Evolutionary conservation across 768 basidiomycete species (phyloP).

Genomic region (Rhodotorula graminis): DNA sequence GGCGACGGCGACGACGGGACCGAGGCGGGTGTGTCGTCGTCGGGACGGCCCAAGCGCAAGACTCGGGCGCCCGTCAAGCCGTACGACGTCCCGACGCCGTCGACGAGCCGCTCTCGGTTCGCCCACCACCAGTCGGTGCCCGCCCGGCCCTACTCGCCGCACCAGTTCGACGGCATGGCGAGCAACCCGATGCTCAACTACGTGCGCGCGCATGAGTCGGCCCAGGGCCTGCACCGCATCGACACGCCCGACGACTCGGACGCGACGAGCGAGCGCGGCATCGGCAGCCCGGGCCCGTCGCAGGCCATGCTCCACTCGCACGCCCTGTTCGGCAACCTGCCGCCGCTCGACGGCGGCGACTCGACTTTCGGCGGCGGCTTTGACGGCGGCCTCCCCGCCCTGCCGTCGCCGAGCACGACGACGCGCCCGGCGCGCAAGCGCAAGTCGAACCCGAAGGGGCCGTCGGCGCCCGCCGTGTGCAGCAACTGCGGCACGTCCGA

Average conservation of each 20-base stretch:
- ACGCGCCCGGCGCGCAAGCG: neutral
- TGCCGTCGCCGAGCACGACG: neutral
- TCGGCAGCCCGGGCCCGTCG: neutral
- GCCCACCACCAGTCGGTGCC: neutral
- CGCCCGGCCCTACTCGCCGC: neutral
- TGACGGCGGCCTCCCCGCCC: neutral
- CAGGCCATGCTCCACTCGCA: neutral
- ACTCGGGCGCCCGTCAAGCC: neutral
- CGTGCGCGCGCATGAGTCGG: slow-evolving; percentile 16
- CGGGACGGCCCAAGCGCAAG: neutral
- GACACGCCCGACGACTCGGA: slow-evolving; percentile 19
- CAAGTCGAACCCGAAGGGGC: slow-evolving; percentile 6
- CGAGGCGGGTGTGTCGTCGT: neutral
- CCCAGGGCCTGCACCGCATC: slow-evolving; percentile 4
- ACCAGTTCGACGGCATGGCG: neutral
- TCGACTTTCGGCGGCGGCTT: neutral
- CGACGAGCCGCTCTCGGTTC: neutral
- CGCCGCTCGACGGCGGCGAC: slow-evolving; percentile 4
- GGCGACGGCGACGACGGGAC: neutral
- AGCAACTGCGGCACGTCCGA: slow-evolving; percentile 30
- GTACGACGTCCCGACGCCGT: slow-evolving; percentile 8
- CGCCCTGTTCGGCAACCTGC: neutral
- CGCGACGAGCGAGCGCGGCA: neutral
- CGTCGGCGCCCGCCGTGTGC: slow-evolving; percentile 9
- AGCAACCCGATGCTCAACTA: slow-evolving; percentile 11